phyloP scores from a whole-genome alignment of 2,329 filamentous ascomycete species.

The Fusarium subtropicale region DNA sequence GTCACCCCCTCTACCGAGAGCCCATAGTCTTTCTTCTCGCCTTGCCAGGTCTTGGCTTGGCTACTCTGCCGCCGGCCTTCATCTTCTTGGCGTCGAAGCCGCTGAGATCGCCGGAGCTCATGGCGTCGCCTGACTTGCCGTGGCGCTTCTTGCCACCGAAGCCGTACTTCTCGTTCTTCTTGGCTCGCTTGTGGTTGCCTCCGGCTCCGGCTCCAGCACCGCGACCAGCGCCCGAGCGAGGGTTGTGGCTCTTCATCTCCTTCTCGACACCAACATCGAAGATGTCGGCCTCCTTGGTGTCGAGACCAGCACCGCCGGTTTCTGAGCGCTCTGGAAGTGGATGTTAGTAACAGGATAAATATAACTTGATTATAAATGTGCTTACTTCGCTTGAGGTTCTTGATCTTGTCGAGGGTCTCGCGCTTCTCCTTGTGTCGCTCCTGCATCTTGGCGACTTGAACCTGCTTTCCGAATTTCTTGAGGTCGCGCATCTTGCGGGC shows the following conservation, averaged over 20 bases:
- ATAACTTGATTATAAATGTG: constrained; percentile 36
- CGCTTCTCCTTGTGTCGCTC: constrained; percentile 93
- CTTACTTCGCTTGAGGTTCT: constrained; percentile 93
- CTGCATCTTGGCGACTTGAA: constrained; percentile 95
- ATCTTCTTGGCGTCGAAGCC: constrained; percentile 85
- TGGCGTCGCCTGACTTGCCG: constrained; percentile 88
- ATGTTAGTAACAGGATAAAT: constrained; percentile 40
- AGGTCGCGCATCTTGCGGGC: constrained; percentile 92
- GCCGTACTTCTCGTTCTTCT: constrained; percentile 95
- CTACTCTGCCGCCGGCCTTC: constrained; percentile 69
- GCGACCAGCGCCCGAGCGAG: constrained; percentile 55
- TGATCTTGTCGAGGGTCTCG: constrained; percentile 95
- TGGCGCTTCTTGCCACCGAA: constrained; percentile 96
- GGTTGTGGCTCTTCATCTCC: constrained; percentile 61
- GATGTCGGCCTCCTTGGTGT: constrained; percentile 82
- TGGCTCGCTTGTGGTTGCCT: constrained; percentile 79
- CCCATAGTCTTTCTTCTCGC: constrained; percentile 60
- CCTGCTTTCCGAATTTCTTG: constrained; percentile 99
- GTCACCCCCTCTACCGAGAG: constrained; percentile 35
- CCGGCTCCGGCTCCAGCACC: constrained; percentile 39
- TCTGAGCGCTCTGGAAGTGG: constrained; percentile 83
- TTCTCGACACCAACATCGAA: constrained; percentile 91
- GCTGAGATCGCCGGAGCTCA: constrained; percentile 82
- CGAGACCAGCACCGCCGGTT: constrained; percentile 66
- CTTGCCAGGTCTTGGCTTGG: constrained; percentile 64